These are phyloP conservation scores for Harrya chromipes DNA, from an alignment of 768 basidiomycete species.

Conservation along the genomic window DNA sequence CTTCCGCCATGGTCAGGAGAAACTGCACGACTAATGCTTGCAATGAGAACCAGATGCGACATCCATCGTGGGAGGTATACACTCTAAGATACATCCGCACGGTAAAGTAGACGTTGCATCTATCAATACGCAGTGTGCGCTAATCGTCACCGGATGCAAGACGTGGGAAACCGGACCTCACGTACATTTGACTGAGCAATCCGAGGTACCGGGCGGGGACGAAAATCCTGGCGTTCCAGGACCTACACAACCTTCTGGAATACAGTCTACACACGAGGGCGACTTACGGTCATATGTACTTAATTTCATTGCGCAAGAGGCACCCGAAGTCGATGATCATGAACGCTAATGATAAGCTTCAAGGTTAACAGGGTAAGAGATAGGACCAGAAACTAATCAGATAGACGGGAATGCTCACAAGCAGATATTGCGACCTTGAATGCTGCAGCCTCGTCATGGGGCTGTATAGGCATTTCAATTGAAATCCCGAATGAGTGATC, in stretches of 20 bases:
- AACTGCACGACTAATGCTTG: constrained; percentile 13
- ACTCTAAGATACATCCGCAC: constrained; percentile 14
- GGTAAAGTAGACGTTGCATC: constrained; percentile 23
- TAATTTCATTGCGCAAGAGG: constrained; percentile 10
- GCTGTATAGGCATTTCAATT: not conserved
- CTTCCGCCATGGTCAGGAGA: constrained; percentile 11
- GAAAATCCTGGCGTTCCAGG: constrained; percentile 10
- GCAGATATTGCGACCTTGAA: not conserved
- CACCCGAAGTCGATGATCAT: constrained; percentile 17
- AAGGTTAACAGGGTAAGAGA: not conserved
- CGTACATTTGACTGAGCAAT: constrained; percentile 19
- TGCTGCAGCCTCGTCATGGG: not conserved
- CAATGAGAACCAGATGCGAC: constrained; percentile 17
- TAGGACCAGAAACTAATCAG: too few relatives aligned
- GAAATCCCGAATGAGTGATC: not conserved
- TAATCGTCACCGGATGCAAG: not conserved
- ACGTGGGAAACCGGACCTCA: not conserved
- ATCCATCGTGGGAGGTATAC: constrained; percentile 1
- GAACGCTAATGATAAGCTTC: constrained; percentile 2
- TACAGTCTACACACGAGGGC: too few relatives aligned
- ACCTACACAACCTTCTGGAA: constrained; percentile 5
- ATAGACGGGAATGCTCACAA: not conserved
- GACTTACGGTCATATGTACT: constrained; percentile 20
- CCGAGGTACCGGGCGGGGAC: constrained; percentile 18
- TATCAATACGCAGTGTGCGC: not conserved